phyloP scores from a whole-genome alignment of 441 rosid genomes.

The Gossypium davidsonii region DNA sequence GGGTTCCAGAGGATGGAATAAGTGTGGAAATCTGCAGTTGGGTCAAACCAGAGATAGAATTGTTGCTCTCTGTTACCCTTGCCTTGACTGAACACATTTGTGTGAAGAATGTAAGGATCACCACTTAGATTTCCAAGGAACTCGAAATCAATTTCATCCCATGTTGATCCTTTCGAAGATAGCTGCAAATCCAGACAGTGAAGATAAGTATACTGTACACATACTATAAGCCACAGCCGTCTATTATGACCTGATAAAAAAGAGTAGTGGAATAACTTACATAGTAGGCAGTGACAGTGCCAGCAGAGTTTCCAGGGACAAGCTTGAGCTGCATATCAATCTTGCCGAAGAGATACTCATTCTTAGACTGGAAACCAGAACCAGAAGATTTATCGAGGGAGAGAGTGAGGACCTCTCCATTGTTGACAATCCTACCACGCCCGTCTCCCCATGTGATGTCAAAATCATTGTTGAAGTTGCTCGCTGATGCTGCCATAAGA shows the following conservation, averaged over 20 bases:
- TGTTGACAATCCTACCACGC: constrained; percentile 18
- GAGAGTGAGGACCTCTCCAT: constrained; percentile 27
- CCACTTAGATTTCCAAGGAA: too few relatives aligned
- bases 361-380: neutral
- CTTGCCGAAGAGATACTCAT: neutral
- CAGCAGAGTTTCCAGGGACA: neutral
- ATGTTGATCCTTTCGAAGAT: too few relatives aligned
- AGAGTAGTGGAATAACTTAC: constrained; percentile 21
- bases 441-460: constrained; percentile 49
- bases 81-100: too few relatives aligned
- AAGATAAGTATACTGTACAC: neutral
- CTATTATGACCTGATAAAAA: too few relatives aligned
- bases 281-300: constrained; percentile 36
- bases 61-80: constrained; percentile 16
- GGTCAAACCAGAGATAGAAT: constrained; percentile 64
- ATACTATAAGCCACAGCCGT: too few relatives aligned
- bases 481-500: too few relatives aligned
- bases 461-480: constrained; percentile 29
- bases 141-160: too few relatives aligned
- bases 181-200: too few relatives aligned
- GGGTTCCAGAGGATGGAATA: constrained; percentile 18
- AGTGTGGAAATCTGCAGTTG: constrained; percentile 55
- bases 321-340: too few relatives aligned
- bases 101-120: too few relatives aligned
- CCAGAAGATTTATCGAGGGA: constrained; percentile 25